Evolutionary conservation across 1,284 basidiomycete genomes (phyloP).

Genomic region (Cystobasidiaceae sp.): DNA sequence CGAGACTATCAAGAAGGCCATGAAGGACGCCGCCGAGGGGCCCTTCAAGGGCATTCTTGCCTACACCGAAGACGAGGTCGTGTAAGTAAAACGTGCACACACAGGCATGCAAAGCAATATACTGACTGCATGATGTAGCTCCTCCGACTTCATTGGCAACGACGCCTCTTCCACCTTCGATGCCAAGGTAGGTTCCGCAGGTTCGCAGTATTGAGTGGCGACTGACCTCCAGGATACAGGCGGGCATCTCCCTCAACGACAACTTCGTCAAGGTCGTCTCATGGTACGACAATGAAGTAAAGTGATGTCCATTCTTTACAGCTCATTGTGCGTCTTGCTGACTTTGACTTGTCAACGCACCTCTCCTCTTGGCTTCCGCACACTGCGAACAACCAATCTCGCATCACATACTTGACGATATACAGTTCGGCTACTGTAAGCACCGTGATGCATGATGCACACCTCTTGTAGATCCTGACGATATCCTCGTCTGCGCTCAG

Average conservation of each 20-base stretch:
- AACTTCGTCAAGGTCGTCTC: constrained; percentile 77
- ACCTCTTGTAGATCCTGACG: no score
- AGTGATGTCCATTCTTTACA: background rate
- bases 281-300: constrained; percentile 60
- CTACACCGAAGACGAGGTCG: constrained; percentile 92
- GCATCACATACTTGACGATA: no score
- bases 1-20: constrained; percentile 81
- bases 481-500: no score
- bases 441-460: no score
- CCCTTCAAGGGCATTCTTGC: constrained; percentile 73
- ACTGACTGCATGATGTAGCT: constrained; percentile 46
- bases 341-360: background rate
- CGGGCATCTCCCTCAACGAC: constrained; percentile 89
- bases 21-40: constrained; percentile 77
- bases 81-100: constrained; percentile 49
- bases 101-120: no score
- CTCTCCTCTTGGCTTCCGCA: background rate
- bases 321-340: background rate
- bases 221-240: no score
- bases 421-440: no score
- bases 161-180: constrained; percentile 55
- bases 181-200: no score
- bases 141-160: constrained; percentile 85
- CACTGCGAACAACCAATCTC: no score
- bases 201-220: no score